These are phyloP conservation scores for Camelina neglecta DNA, from an alignment of 345 rosid genomes.

Conservation along the genomic window DNA sequence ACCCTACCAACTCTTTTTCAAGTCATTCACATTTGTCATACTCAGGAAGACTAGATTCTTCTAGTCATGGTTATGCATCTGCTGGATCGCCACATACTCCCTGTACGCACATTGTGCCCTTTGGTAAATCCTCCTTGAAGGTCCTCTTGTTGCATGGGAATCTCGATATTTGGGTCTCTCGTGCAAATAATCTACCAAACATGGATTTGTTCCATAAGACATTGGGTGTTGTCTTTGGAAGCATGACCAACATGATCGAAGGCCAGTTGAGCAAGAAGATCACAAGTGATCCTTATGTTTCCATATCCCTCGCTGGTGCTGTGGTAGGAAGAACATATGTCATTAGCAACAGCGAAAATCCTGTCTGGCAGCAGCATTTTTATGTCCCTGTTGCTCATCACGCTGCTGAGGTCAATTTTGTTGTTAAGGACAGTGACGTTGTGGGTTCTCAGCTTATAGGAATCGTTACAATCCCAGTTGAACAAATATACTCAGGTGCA, in stretches of 20 bases:
- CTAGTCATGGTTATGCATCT: constrained; percentile 40
- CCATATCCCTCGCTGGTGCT: constrained; percentile 65
- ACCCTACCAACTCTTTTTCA: constrained; percentile 58
- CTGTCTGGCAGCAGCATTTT: constrained; percentile 90
- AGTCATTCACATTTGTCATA: constrained; percentile 50
- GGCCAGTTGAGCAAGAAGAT: constrained; percentile 57
- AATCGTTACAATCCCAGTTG: constrained; percentile 76
- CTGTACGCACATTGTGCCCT: constrained; percentile 63
- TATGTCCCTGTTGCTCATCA: constrained; percentile 85
- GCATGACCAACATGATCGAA: constrained; percentile 52
- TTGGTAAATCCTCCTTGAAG: constrained; percentile 69
- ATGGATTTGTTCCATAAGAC: constrained; percentile 92
- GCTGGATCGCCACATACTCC: constrained; percentile 53
- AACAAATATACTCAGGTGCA: constrained; percentile 65
- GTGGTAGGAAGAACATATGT: constrained; percentile 88
- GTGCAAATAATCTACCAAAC: constrained; percentile 86
- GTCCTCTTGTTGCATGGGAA: constrained; percentile 89
- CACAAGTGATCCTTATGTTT: constrained; percentile 94
- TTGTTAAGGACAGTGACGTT: constrained; percentile 88
- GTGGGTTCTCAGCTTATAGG: constrained; percentile 90
- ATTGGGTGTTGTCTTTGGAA: constrained; percentile 70
- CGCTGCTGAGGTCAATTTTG: constrained; percentile 84
- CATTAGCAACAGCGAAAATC: constrained; percentile 80
- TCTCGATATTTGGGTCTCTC: constrained; percentile 74
- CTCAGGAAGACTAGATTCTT: constrained; percentile 49